These are phyloP conservation scores for Phellinidium pouzarii DNA, from an alignment of 1,284 basidiomycete genomes.

Conservation along the genomic window DNA sequence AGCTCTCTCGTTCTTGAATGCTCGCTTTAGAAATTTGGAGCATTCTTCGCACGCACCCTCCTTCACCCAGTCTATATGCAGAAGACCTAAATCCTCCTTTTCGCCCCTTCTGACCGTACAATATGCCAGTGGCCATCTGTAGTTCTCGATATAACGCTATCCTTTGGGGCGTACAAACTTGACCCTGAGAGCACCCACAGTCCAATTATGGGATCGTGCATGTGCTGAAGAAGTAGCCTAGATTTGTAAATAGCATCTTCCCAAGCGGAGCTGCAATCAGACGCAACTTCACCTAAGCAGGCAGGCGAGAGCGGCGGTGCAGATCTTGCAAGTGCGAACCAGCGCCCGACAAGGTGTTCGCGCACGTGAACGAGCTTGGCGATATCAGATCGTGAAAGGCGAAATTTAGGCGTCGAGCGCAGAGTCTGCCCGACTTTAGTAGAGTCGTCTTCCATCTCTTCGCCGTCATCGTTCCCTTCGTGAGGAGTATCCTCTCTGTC, in stretches of 20 bases:
- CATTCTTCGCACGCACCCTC: conserved; percentile 30
- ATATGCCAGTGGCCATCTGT: background rate
- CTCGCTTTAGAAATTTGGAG: conserved; percentile 21
- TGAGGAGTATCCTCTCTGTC: conserved; percentile 8
- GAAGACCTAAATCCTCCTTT: conserved; percentile 16
- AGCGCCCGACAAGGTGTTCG: conserved; percentile 23
- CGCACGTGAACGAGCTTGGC: conserved; percentile 23
- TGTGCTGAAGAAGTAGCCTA: conserved; percentile 25
- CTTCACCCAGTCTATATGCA: conserved; percentile 27
- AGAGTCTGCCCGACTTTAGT: background rate
- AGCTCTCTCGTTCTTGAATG: conserved; percentile 24
- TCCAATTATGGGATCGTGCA: conserved; percentile 30
- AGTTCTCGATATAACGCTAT: background rate
- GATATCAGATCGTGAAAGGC: conserved; percentile 19
- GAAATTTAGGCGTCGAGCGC: background rate
- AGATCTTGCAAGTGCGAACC: conserved; percentile 22
- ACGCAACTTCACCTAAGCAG: conserved; percentile 15
- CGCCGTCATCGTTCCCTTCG: conserved; percentile 11
- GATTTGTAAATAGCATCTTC: conserved; percentile 21
- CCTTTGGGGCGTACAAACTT: background rate
- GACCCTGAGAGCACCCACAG: conserved; percentile 20
- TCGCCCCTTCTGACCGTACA: background rate
- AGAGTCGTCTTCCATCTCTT: conserved; percentile 17
- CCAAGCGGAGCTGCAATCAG: conserved; percentile 20
- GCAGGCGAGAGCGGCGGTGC: conserved; percentile 20